phyloP scores from a whole-genome alignment of 2,329 filamentous ascomycete genomes.

The Ophiostoma tasmaniense region DNA sequence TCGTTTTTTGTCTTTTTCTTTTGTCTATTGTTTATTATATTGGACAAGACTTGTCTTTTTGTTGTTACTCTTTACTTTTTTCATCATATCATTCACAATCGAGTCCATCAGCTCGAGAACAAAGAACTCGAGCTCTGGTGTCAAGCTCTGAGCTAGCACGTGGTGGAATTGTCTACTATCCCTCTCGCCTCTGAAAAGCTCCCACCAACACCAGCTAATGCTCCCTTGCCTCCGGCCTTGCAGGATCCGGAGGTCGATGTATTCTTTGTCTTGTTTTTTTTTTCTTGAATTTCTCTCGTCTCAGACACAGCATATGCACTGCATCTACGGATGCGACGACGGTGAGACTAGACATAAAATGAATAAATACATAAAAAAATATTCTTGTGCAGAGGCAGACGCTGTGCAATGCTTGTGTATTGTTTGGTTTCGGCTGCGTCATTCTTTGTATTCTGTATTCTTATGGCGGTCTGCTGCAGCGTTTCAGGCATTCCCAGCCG shows the following conservation, averaged over 20 bases:
- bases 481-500: not conserved
- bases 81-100: no score
- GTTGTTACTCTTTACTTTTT: no score
- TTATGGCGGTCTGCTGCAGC: not conserved
- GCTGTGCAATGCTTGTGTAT: not conserved
- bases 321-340: conserved; percentile 2
- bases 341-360: not conserved
- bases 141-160: no score
- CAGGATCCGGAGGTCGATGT: not conserved
- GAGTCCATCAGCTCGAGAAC: not conserved
- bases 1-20: conserved; percentile 15
- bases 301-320: not conserved
- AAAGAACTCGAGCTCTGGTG: not conserved
- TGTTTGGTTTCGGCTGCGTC: not conserved
- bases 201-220: not conserved
- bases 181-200: no score
- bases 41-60: no score
- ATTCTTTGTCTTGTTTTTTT: not conserved
- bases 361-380: not conserved
- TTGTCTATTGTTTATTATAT: not conserved
- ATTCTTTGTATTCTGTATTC: not conserved
- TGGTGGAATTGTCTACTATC: no score
- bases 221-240: not conserved
- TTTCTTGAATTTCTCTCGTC: not conserved
- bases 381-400: not conserved